phyloP scores from a whole-genome alignment of 225 moss, liverwort and hornwort genomes.

The Asterella californica region DNA sequence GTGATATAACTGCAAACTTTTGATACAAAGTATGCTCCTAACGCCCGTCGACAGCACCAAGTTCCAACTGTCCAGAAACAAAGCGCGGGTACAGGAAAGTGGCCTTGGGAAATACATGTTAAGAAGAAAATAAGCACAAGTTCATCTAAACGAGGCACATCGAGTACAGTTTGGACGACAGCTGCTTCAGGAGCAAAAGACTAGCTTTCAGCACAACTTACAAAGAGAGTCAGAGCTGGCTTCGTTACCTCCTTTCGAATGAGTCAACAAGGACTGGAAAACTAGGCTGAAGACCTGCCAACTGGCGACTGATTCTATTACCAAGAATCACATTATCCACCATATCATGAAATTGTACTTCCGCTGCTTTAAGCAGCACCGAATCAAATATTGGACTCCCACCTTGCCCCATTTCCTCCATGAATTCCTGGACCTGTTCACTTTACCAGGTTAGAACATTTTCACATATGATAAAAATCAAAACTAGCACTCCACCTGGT shows the following conservation, averaged over 20 bases:
- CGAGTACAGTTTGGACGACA: not conserved
- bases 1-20: no score
- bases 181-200: not conserved
- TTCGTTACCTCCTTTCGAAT: conserved; percentile 61
- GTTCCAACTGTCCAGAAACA: no score
- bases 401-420: conserved; percentile 93
- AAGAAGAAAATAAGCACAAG: not conserved
- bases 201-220: not conserved
- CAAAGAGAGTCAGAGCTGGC: not conserved
- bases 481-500: not conserved
- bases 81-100: not conserved
- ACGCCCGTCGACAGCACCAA: not conserved
- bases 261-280: conserved; percentile 96
- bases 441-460: not conserved
- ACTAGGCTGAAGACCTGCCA: conserved; percentile 83
- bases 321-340: conserved; percentile 84
- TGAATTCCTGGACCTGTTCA: conserved; percentile 68
- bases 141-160: not conserved
- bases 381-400: conserved; percentile 73
- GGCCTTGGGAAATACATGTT: not conserved
- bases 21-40: no score
- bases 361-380: conserved; percentile 67
- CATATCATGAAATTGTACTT: conserved; percentile 79
- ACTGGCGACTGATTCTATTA: conserved; percentile 74
- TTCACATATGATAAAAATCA: not conserved